Conservation (phyloP, 495 filamentous ascomycete genomes). For the Antarctomyces pellizariae region DNA sequence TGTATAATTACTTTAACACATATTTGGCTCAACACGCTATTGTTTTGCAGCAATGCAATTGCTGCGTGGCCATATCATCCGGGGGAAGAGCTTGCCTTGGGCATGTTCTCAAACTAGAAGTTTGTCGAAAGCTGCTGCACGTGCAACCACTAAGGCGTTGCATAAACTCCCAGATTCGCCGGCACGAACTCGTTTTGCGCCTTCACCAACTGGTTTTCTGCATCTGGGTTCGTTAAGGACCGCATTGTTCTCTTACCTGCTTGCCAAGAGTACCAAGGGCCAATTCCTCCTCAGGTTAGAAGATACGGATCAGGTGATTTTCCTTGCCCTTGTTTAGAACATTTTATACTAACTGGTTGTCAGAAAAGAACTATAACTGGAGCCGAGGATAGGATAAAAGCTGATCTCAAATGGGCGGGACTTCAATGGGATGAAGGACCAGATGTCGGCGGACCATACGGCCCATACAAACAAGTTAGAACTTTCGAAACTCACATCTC, state of each 20-base stretch:
- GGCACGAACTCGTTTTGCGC: conserved; percentile 81
- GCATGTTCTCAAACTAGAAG: too few relatives aligned
- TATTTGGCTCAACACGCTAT: too few relatives aligned
- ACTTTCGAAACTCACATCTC: too few relatives aligned
- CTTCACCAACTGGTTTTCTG: conserved; percentile 81
- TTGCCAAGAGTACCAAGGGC: conserved; percentile 72
- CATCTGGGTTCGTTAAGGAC: conserved; percentile 83
- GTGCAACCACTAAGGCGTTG: too few relatives aligned
- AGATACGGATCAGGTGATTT: conserved; percentile 73
- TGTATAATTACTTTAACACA: too few relatives aligned
- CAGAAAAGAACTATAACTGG: conserved; percentile 57
- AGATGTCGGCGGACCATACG: conserved; percentile 49
- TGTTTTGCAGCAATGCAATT: too few relatives aligned
- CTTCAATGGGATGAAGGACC: conserved; percentile 93
- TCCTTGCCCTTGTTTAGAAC: conserved; percentile 10
- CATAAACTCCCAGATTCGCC: conserved; percentile 30
- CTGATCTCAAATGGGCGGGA: conserved; percentile 74
- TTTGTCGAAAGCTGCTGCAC: too few relatives aligned
- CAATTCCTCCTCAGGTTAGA: conserved; percentile 83
- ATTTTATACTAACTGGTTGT: conserved; percentile 15
- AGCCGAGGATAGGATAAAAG: conserved; percentile 50
- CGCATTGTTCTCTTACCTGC: conserved; percentile 76
- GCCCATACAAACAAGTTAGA: conserved; percentile 65
- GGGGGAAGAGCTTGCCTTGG: too few relatives aligned
- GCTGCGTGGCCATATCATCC: too few relatives aligned